These are phyloP conservation scores for Melampsora medusae DNA, from an alignment of 1,284 basidiomycete species.

Conservation along the genomic window DNA sequence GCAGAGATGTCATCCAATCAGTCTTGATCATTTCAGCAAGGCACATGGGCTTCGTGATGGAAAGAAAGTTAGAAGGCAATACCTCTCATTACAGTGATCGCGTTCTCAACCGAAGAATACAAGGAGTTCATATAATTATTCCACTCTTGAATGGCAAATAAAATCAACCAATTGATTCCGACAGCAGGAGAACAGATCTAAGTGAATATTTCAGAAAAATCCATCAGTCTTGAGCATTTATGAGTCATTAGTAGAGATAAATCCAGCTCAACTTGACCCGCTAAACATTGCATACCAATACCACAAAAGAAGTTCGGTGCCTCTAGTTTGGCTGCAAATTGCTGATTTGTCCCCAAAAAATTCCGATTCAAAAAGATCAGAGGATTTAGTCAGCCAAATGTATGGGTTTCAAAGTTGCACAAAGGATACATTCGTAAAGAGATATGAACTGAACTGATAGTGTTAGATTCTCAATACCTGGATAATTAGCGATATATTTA, in stretches of 20 bases:
- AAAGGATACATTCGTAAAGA: not conserved
- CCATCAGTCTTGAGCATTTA: not conserved
- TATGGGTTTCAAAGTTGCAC: not conserved
- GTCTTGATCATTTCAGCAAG: not conserved
- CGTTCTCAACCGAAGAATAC: conserved; percentile 39
- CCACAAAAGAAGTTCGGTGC: conserved; percentile 25
- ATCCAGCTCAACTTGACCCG: conserved; percentile 11
- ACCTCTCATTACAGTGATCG: conserved; percentile 35
- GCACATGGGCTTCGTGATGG: not conserved
- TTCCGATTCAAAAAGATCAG: not conserved
- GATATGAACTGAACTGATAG: not conserved
- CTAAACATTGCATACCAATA: conserved; percentile 17
- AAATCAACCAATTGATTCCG: conserved; percentile 39
- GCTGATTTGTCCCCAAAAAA: not conserved
- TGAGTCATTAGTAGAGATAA: not conserved
- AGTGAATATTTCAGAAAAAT: not conserved
- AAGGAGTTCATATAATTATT: conserved; percentile 43
- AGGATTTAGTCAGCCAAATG: not conserved
- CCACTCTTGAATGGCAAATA: conserved; percentile 44
- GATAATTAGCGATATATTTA: conserved; percentile 22
- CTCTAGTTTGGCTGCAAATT: conserved; percentile 32
- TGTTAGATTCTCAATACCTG: conserved; percentile 10
- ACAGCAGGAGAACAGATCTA: conserved; percentile 40
- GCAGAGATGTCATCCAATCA: too few relatives aligned
- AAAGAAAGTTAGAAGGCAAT: not conserved